Base-by-base conservation (phyloP, 1,284 basidiomycete species). In the Gomphus sp. region DNA sequence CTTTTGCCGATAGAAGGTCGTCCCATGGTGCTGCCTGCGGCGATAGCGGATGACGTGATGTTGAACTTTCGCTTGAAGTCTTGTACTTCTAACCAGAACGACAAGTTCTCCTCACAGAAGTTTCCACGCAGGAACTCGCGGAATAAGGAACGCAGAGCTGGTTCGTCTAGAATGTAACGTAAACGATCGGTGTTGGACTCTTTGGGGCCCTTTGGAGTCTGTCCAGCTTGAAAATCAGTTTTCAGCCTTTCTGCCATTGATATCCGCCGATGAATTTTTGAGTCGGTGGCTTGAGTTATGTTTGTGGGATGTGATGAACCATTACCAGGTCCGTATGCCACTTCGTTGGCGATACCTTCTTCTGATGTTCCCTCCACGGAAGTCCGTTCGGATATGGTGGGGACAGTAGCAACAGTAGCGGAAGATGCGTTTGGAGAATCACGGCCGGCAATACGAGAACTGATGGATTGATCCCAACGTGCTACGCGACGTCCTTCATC, bases 41-140 rank as follows among this genome's bases (percentile, higher is more conserved):
- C 90, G 59, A 89, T 84, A 5, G 96, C 93, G 65, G 89, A 93
- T 4, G 90, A 95, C 0, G 96, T 97, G 61, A 93, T 98, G 69
- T 86, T 88, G 76, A 99, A 99, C 67, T 94, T 88, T 65, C 89
- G 82, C 76, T 94, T 95, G 77, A 99, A 97, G 70, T 99, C 96
- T 71, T 94, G 85, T 1, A 98, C 96, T 67, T 98, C 97, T 58
- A 98, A 72, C 90, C 94, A 99, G 76, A 98, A 99, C 52, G 88
- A 87, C 65, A 99, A 75, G 70, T 99, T 99, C 79, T 99, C 96
- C 70, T 99, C 96, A 75, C 94, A 98, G 71, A 98, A 98, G 72
- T 98, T 98, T 55, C 85, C 81, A 48, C 93, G 83, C 58, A 99
- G 74, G 76, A 96, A 97, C 64, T 98, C 96, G 60, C 96, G 85